Percentiles rank a stretch among this genome's conserved stretches.
These are phyloP conservation scores for Cercophora sp. DNA, from an alignment of 495 filamentous ascomycete species.

Conservation along the genomic window DNA sequence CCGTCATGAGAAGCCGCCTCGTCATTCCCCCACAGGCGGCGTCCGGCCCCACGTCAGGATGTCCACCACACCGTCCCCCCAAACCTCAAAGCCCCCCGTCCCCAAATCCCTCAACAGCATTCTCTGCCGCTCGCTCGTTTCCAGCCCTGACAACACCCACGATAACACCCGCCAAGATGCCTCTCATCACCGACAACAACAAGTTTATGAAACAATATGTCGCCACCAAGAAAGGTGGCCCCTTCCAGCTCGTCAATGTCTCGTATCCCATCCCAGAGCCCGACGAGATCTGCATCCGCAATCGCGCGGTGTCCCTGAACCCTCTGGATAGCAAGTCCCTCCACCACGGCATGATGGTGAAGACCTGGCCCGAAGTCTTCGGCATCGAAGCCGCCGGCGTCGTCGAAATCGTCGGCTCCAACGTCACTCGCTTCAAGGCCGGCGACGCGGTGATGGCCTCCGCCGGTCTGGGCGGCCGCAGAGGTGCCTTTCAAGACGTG, in stretches of 20 bases:
- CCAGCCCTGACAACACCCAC: not conserved
- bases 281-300: slow-evolving; percentile 34
- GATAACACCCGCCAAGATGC: not conserved
- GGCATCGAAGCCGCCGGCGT: slow-evolving; percentile 38
- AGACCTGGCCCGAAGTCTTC: slow-evolving; percentile 34
- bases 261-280: slow-evolving; percentile 25
- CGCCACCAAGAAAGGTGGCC: slow-evolving; percentile 9
- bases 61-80: not conserved
- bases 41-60: too few species aligned
- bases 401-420: slow-evolving; percentile 30
- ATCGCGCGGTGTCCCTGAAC: slow-evolving; percentile 35
- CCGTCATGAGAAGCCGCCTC: too few species aligned
- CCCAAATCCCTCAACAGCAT: not conserved
- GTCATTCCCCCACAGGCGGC: too few species aligned
- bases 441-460: slow-evolving; percentile 40
- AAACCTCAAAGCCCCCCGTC: too few species aligned
- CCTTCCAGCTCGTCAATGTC: slow-evolving; percentile 6
- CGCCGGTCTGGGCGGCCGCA: slow-evolving; percentile 17
- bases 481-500: slow-evolving; percentile 39
- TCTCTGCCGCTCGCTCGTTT: not conserved
- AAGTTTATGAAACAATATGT: slow-evolving; percentile 10
- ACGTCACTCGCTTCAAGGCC: slow-evolving; percentile 26
- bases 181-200: not conserved
- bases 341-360: slow-evolving; percentile 28
- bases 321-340: slow-evolving; percentile 38